A percentile compares a stretch with the other conserved stretches of the same genome.
Evolutionary conservation across 768 basidiomycete genomes (phyloP).

Genomic region (Lentinula sp.): DNA sequence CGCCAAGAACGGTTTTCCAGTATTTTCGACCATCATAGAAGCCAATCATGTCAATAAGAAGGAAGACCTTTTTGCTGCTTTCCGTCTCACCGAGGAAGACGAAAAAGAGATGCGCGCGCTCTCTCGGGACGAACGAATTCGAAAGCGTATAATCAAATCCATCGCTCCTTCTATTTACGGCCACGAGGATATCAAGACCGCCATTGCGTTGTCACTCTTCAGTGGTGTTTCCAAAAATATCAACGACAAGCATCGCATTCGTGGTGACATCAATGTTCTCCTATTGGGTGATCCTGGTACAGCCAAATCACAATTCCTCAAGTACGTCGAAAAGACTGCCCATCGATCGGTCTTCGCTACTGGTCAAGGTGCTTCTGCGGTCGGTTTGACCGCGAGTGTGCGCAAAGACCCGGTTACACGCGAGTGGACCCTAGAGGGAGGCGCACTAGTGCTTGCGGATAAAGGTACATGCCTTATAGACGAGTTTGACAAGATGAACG

Average conservation of each 20-base stretch:
- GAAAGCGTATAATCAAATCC: conserved; percentile 96
- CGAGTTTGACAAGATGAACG: conserved; percentile 99
- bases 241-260: conserved; percentile 91
- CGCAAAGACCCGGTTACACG: conserved; percentile 95
- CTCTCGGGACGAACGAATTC: conserved; percentile 87
- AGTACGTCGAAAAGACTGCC: conserved; percentile 98
- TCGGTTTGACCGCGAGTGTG: conserved; percentile 98
- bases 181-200: conserved; percentile 98
- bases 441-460: conserved; percentile 96
- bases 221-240: conserved; percentile 94
- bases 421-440: conserved; percentile 99
- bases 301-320: conserved; percentile 97
- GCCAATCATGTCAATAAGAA: conserved; percentile 99
- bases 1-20: conserved; percentile 98
- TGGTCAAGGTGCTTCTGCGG: conserved; percentile 96
- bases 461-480: conserved; percentile 98
- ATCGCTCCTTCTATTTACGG: conserved; percentile 99
- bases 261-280: conserved; percentile 97
- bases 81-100: conserved; percentile 95
- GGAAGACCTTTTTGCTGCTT: conserved; percentile 98
- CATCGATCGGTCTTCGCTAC: conserved; percentile 97
- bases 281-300: conserved; percentile 97
- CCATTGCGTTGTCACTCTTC: conserved; percentile 90
- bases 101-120: conserved; percentile 86
- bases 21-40: conserved; percentile 97